phyloP scores from a whole-genome alignment of 148 eudicot species.

The Limonium bicolor region DNA sequence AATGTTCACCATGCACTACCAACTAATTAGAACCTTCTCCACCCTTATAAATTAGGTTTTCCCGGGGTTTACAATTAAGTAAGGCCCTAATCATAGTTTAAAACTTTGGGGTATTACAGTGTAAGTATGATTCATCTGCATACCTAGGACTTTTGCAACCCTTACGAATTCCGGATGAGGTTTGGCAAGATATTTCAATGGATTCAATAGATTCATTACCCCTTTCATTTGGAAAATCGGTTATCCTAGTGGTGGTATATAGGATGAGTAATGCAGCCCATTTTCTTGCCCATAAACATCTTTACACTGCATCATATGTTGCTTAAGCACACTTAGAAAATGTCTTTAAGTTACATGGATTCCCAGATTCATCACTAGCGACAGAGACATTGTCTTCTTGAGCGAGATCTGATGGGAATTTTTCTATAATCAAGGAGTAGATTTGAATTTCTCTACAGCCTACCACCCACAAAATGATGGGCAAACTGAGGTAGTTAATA shows the following conservation, averaged over 20 bases:
- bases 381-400: constrained; percentile 3
- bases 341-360: constrained; percentile 6
- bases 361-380: neutral
- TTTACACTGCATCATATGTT: neutral
- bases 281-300: constrained; percentile 2
- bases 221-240: neutral
- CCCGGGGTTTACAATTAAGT: too few relatives aligned
- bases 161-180: neutral
- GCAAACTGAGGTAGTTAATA: neutral
- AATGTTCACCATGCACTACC: too few relatives aligned
- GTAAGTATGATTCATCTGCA: neutral
- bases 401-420: constrained; percentile 2
- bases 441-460: neutral
- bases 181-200: constrained; percentile 1
- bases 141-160: neutral
- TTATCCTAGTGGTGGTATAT: constrained; percentile 5
- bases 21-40: too few relatives aligned
- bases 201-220: constrained; percentile 10
- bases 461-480: neutral
- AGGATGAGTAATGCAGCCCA: constrained; percentile 4
- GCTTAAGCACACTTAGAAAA: neutral
- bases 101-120: too few relatives aligned
- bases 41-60: too few relatives aligned
- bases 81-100: too few relatives aligned
- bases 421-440: neutral